Evolutionary conservation across 2,329 filamentous ascomycete genomes (phyloP).

Genomic region (Fusarium solani-melongenae): DNA sequence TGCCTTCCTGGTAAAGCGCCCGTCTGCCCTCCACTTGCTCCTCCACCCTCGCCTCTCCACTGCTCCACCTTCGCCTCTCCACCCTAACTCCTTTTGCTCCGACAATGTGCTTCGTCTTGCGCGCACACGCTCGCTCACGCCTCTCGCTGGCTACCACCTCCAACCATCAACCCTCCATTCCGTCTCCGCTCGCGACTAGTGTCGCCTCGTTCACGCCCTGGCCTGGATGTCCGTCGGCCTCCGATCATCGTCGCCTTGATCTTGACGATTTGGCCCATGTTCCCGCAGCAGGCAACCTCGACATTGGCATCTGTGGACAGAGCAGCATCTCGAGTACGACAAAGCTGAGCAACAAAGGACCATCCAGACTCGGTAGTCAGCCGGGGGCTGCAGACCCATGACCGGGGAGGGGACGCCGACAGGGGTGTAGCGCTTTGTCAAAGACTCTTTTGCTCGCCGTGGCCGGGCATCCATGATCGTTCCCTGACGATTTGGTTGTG

Average conservation of each 20-base stretch:
- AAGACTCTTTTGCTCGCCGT: slow-evolving; percentile 22
- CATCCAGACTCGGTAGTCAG: not conserved
- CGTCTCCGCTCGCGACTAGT: slow-evolving; percentile 31
- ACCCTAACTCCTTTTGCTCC: slow-evolving; percentile 14
- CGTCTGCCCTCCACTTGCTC: slow-evolving; percentile 32
- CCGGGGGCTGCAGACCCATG: slow-evolving; percentile 18
- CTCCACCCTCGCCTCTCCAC: slow-evolving; percentile 30
- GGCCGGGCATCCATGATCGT: slow-evolving; percentile 33
- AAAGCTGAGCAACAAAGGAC: slow-evolving; percentile 1
- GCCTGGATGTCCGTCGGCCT: not conserved
- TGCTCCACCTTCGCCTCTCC: slow-evolving; percentile 31
- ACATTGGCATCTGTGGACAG: not conserved
- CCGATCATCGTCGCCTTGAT: not conserved
- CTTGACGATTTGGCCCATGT: not conserved
- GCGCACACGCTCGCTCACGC: not conserved
- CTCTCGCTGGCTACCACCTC: slow-evolving; percentile 23
- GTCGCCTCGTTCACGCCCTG: slow-evolving; percentile 35
- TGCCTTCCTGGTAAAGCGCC: slow-evolving; percentile 36
- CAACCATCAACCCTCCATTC: slow-evolving; percentile 29
- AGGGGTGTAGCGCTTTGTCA: slow-evolving; percentile 33
- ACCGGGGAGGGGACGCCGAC: slow-evolving; percentile 11
- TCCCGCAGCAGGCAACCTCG: not conserved
- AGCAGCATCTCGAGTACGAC: not conserved
- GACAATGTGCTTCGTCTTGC: slow-evolving; percentile 2
- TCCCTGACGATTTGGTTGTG: slow-evolving; percentile 31